phyloP scores from a whole-genome alignment of 2,329 filamentous ascomycete genomes.

The Fusarium graminum region DNA sequence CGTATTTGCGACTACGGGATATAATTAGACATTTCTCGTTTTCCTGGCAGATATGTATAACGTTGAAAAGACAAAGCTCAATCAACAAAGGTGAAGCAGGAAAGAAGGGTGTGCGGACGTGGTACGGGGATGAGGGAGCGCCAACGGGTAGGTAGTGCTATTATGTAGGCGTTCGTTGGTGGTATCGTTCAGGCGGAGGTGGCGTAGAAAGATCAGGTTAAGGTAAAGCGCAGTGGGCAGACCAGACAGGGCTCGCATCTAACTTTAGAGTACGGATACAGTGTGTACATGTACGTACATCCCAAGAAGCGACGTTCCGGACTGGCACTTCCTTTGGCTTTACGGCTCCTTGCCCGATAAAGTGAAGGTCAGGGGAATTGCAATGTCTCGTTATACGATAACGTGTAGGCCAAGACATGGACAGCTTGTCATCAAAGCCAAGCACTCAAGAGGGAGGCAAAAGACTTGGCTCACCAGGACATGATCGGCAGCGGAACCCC shows the following conservation, averaged over 20 bases:
- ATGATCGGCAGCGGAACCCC: constrained; percentile 44
- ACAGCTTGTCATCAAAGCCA: constrained; percentile 10
- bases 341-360: constrained; percentile 34
- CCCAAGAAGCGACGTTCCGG: constrained; percentile 14
- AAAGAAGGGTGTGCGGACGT: constrained; percentile 25
- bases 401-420: constrained; percentile 21
- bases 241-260: constrained; percentile 27
- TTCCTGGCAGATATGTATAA: constrained; percentile 10
- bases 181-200: constrained; percentile 47
- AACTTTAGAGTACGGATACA: background rate
- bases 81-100: constrained; percentile 6
- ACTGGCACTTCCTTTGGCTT: constrained; percentile 13
- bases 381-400: constrained; percentile 27
- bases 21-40: constrained; percentile 14
- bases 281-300: background rate
- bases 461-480: constrained; percentile 46
- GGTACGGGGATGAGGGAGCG: constrained; percentile 22
- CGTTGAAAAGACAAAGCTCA: constrained; percentile 14
- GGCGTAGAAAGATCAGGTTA: constrained; percentile 45
- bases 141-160: constrained; percentile 18
- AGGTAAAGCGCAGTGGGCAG: constrained; percentile 40
- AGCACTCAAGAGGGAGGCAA: constrained; percentile 27
- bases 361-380: background rate
- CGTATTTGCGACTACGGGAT: constrained; percentile 26
- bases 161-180: constrained; percentile 39